Evolutionary conservation across 2,329 filamentous ascomycete species (phyloP), one percentile per base, ranked within the genome.

Genomic region (Cytospora paraplurivora): DNA sequence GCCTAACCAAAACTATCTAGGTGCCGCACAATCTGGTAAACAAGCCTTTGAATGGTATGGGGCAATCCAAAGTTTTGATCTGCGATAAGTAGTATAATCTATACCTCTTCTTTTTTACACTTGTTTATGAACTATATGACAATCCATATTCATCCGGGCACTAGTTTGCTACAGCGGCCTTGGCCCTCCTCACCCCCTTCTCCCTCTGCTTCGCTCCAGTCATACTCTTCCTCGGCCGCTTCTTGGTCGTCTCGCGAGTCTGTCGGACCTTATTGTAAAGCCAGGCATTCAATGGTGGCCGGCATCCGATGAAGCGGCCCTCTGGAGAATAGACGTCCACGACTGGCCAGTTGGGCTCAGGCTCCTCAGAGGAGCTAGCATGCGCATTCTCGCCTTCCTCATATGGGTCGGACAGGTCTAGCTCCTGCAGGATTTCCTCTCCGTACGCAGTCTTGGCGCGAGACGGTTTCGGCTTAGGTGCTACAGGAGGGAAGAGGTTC

Each of bases 281-380:
- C 84, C 88, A 93, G 7, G 86, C 91, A 69, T 89, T 87, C 80
- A 96, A 87, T 1, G 91, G 89, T 68, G 73, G 74, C 41, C 92
- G 81, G 11, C 79, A 77, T 1, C 83, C 88, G 35, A 98, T 80
- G 69, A 90, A 95, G 70, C 86, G 88, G n/a, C 95, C 95, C 63
- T 92, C 83, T 0, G 95, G 95, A 34, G 85, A 90, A 71, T 90
- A 97, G 0, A 98, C 86, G 68, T 98, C 93, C 7, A 99, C 84
- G 11, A 87, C 80, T 0, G 92, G 92, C 79, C 86, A 87, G 27
- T 78, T 75, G 0, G 74, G 73, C 68, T 80, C 75, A 63, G 65
- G 33, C 58, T 63, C 66, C n/a, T 62, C 64, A 11, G 68, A 58
- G 27, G 68, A 62, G 27, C n/a, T 21, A 19, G 61, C 56, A 5